These are phyloP conservation scores for Yamadazyma laniorum DNA, from an alignment of 805 yeast genomes.

Conservation along the genomic window DNA sequence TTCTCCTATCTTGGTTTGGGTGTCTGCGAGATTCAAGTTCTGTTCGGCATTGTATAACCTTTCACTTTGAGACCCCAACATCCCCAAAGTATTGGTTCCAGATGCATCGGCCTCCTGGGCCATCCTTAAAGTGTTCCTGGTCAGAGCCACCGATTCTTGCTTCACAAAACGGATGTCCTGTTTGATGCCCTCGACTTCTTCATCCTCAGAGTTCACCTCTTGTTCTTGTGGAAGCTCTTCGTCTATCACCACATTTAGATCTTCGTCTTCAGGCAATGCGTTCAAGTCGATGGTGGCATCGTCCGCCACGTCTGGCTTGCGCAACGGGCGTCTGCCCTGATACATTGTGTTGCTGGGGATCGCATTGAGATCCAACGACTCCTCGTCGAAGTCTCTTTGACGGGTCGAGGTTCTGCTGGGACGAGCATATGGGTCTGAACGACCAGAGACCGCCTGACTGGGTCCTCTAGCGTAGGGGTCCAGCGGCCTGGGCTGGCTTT, in stretches of 20 bases:
- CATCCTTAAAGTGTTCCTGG: conserved; percentile 72
- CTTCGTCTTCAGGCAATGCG: conserved; percentile 32
- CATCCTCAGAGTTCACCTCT: conserved; percentile 63
- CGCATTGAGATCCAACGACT: conserved; percentile 38
- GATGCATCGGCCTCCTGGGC: conserved; percentile 48
- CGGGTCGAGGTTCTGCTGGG: not conserved
- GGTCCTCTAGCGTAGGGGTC: not conserved
- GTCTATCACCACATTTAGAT: conserved; percentile 38
- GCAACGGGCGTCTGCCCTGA: conserved; percentile 16
- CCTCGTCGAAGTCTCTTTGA: conserved; percentile 23
- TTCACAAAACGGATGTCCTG: conserved; percentile 80
- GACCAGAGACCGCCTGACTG: too few species aligned
- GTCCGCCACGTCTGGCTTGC: conserved; percentile 12
- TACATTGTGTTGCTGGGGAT: conserved; percentile 31
- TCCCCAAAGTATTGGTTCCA: conserved; percentile 73
- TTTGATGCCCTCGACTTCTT: conserved; percentile 83
- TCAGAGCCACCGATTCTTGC: conserved; percentile 80
- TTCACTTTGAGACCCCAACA: conserved; percentile 93
- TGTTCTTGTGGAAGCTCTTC: conserved; percentile 38
- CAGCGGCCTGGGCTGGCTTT: not conserved
- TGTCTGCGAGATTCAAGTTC: conserved; percentile 70
- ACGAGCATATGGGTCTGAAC: conserved; percentile 4
- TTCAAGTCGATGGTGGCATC: conserved; percentile 33
- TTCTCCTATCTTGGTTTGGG: conserved; percentile 79
- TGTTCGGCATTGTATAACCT: conserved; percentile 77